Evolutionary conservation across 176 grass and related monocot genomes (phyloP).

Genomic region (Cenchrus fungigraminus): DNA sequence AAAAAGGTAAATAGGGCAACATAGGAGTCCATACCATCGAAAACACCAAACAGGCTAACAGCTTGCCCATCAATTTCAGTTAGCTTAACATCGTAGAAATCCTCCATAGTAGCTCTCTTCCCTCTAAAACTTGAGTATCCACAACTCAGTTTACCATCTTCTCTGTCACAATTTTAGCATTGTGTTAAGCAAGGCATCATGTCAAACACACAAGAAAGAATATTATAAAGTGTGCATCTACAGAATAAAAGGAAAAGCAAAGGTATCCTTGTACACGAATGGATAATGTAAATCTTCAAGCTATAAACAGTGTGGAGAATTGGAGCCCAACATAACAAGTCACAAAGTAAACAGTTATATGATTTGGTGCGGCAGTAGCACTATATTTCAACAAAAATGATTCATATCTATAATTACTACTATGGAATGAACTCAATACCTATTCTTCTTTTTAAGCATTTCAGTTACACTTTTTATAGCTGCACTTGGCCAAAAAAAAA

Average conservation of each 20-base stretch:
- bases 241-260: not conserved
- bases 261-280: conserved; percentile 9
- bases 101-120: conserved; percentile 85
- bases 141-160: conserved; percentile 80
- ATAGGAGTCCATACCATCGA: conserved; percentile 72
- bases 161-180: conserved; percentile 64
- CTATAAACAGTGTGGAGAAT: not conserved
- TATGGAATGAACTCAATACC: not conserved
- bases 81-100: conserved; percentile 90
- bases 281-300: conserved; percentile 10
- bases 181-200: conserved; percentile 44
- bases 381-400: conserved; percentile 26
- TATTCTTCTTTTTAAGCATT: conserved; percentile 4
- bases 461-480: not conserved
- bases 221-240: not conserved
- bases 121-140: conserved; percentile 95
- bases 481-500: not conserved
- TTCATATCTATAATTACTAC: not conserved
- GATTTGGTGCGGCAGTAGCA: not conserved
- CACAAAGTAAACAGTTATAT: conserved; percentile 24
- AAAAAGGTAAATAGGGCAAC: conserved; percentile 12
- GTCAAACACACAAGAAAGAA: not conserved
- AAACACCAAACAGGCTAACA: conserved; percentile 92
- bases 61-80: conserved; percentile 69
- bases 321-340: conserved; percentile 3